Evolutionary conservation across 1,139 yeast genomes (phyloP).

Genomic region (Pichia terricola): DNA sequence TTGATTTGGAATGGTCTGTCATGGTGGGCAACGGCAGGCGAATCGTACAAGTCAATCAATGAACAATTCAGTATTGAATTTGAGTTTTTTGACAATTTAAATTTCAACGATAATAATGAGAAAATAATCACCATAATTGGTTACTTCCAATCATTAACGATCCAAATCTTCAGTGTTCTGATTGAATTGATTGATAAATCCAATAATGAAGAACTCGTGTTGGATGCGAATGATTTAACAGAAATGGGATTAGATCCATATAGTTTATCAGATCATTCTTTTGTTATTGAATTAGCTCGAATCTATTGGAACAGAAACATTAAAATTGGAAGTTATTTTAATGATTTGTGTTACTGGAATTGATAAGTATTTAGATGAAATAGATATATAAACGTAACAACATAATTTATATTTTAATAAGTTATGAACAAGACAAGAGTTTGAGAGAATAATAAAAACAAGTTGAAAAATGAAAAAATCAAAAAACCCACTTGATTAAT

Average conservation of each 20-base stretch:
- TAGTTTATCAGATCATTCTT: constrained; percentile 45
- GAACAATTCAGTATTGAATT: constrained; percentile 18
- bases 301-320: constrained; percentile 47
- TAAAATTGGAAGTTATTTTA: constrained; percentile 26
- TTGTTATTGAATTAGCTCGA: constrained; percentile 43
- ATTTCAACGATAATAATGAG: constrained; percentile 22
- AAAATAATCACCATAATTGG: constrained; percentile 35
- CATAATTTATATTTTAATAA: background rate
- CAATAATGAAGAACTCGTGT: constrained; percentile 16
- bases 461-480: no score
- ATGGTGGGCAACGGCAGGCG: constrained; percentile 87
- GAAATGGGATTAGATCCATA: constrained; percentile 76
- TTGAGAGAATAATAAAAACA: background rate
- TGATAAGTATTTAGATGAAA: background rate
- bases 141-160: constrained; percentile 45
- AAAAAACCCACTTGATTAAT: no score
- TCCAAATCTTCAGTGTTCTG: constrained; percentile 25
- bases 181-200: constrained; percentile 22
- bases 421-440: background rate
- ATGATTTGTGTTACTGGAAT: constrained; percentile 27
- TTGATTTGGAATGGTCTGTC: constrained; percentile 62
- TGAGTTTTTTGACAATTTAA: constrained; percentile 21
- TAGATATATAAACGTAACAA: background rate
- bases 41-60: constrained; percentile 14
- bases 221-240: constrained; percentile 45